phyloP scores from a whole-genome alignment of 73 alveolate species.

The Symbiodinium natans region DNA sequence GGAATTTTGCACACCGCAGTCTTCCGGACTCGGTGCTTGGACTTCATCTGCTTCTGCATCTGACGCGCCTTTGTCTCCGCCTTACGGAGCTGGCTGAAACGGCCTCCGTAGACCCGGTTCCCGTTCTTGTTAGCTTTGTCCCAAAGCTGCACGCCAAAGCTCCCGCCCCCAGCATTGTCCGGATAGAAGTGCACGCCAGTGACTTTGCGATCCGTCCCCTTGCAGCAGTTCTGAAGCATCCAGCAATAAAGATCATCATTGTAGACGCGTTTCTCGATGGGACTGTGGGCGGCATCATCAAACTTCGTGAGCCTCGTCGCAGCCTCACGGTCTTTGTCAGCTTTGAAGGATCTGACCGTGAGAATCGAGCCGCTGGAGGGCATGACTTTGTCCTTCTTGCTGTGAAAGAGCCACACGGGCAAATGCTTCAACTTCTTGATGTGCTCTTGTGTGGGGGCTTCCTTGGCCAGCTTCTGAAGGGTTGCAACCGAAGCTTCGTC shows the following conservation, averaged over 20 bases:
- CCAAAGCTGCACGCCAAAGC: no score
- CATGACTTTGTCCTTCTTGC: neutral
- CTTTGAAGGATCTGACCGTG: neutral
- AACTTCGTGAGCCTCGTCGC: neutral
- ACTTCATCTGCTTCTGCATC: neutral
- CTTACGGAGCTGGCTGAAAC: neutral
- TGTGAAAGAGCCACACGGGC: neutral
- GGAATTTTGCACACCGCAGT: no score
- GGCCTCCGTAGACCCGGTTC: neutral
- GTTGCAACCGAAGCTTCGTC: neutral
- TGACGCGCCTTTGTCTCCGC: neutral
- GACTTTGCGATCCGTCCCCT: neutral
- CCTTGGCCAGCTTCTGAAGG: neutral
- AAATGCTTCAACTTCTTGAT: neutral
- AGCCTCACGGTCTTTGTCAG: neutral
- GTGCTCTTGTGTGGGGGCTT: neutral
- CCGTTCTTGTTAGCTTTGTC: neutral
- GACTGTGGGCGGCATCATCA: neutral
- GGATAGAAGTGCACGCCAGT: neutral
- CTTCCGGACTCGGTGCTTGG: no score
- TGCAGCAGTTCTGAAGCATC: neutral
- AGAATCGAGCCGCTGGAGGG: neutral
- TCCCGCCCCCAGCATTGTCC: no score
- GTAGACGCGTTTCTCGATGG: neutral
- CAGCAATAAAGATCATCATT: neutral